Conservation (phyloP, 2,329 filamentous ascomycete species). For the Botrytis fragariae region DNA sequence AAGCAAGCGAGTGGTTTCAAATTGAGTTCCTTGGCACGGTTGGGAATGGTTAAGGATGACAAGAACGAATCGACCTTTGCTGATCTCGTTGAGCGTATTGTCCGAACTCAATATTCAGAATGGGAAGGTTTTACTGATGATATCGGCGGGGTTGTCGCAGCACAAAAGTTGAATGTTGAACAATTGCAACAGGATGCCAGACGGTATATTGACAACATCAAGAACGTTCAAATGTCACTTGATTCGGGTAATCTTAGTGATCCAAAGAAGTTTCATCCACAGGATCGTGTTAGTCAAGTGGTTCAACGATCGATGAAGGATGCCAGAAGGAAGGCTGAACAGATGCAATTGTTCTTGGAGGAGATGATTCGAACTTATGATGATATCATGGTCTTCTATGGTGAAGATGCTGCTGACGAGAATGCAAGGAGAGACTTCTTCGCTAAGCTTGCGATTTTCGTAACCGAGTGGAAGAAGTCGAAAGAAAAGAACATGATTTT, state of each 20-base stretch:
- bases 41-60: slow-evolving; percentile 98
- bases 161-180: slow-evolving; percentile 93
- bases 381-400: slow-evolving; percentile 95
- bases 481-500: slow-evolving; percentile 83
- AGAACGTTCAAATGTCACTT: slow-evolving; percentile 86
- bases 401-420: slow-evolving; percentile 88
- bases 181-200: slow-evolving; percentile 83
- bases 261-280: slow-evolving; percentile 95
- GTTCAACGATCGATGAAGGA: slow-evolving; percentile 97
- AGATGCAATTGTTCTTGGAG: slow-evolving; percentile 89
- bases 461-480: slow-evolving; percentile 94
- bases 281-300: slow-evolving; percentile 89
- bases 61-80: slow-evolving; percentile 97
- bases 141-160: slow-evolving; percentile 72
- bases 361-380: slow-evolving; percentile 90
- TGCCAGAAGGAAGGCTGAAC: slow-evolving; percentile 89
- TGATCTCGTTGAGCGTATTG: slow-evolving; percentile 93
- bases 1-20: slow-evolving; percentile 99
- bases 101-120: slow-evolving; percentile 92
- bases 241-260: slow-evolving; percentile 94
- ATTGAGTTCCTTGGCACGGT: slow-evolving; percentile 83
- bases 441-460: slow-evolving; percentile 83
- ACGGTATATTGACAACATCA: slow-evolving; percentile 91
- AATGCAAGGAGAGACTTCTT: slow-evolving; percentile 96
- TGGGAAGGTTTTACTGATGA: slow-evolving; percentile 89